Evolutionary conservation across 2,329 filamentous ascomycete species (phyloP).

Genomic region (Onygenales sp.): DNA sequence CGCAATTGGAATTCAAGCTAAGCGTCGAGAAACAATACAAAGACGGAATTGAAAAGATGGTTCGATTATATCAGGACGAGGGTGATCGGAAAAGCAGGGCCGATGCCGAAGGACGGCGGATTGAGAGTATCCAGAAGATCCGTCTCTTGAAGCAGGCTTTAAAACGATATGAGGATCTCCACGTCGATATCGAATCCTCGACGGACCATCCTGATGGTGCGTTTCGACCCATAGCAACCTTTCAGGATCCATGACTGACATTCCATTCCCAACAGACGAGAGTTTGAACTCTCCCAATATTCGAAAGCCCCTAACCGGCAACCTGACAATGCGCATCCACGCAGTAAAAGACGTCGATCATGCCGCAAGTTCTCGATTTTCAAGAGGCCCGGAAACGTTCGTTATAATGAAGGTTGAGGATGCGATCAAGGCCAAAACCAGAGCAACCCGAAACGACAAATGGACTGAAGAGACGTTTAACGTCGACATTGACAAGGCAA

Average conservation of each 20-base stretch:
- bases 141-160: constrained; percentile 89
- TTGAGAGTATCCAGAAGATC: constrained; percentile 98
- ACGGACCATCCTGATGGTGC: constrained; percentile 71
- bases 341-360: constrained; percentile 93
- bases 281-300: constrained; percentile 92
- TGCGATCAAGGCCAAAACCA: constrained; percentile 78
- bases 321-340: constrained; percentile 75
- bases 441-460: constrained; percentile 71
- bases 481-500: constrained; percentile 94
- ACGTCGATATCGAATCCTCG: constrained; percentile 76
- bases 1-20: constrained; percentile 96
- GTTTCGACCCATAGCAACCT: constrained; percentile 17
- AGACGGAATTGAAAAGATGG: constrained; percentile 98
- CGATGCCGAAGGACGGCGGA: constrained; percentile 78
- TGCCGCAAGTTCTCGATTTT: constrained; percentile 71
- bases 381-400: constrained; percentile 86
- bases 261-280: constrained; percentile 55
- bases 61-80: constrained; percentile 93
- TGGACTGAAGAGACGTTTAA: constrained; percentile 90
- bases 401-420: constrained; percentile 97
- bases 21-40: constrained; percentile 99
- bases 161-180: constrained; percentile 93
- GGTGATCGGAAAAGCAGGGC: constrained; percentile 91
- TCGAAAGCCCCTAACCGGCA: constrained; percentile 89
- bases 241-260: neutral